Percentiles rank a stretch among this genome's conserved stretches.
These are phyloP conservation scores for Fusarium mundagurra DNA, from an alignment of 2,329 filamentous ascomycete genomes.

Conservation along the genomic window DNA sequence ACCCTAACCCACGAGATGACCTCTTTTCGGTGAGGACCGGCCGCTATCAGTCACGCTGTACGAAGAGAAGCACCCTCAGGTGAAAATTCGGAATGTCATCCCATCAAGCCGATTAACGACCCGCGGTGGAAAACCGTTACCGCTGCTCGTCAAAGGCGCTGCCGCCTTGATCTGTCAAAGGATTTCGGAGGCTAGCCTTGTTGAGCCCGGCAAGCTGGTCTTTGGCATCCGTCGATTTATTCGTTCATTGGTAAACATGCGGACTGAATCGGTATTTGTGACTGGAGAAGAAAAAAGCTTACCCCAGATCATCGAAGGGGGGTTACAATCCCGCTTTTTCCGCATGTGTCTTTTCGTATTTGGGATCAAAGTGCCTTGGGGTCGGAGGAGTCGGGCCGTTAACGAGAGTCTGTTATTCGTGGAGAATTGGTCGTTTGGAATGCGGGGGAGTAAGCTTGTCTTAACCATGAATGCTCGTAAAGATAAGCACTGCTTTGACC, in stretches of 20 bases:
- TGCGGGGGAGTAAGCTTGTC: conserved; percentile 32
- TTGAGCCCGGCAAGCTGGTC: not conserved
- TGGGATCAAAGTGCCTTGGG: not conserved
- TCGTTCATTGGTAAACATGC: not conserved
- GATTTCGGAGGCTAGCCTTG: not conserved
- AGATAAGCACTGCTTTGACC: not conserved
- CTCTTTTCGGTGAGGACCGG: not conserved
- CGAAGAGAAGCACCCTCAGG: not conserved
- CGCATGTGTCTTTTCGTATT: conserved; percentile 14
- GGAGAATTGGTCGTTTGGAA: conserved; percentile 21
- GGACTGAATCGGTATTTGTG: not conserved
- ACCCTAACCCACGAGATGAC: conserved; percentile 20
- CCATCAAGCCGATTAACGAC: conserved; percentile 1
- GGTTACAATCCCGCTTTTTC: conserved; percentile 24
- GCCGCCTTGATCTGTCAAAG: not conserved
- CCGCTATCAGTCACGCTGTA: not conserved
- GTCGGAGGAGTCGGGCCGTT: conserved; percentile 31
- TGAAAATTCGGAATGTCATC: conserved; percentile 1
- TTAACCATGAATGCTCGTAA: not conserved
- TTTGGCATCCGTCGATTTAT: not conserved
- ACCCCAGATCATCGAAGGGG: conserved; percentile 14
- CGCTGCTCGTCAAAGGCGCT: conserved; percentile 7
- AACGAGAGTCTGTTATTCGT: conserved; percentile 21
- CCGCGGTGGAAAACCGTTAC: not conserved
- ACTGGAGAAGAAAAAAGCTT: not conserved